phyloP scores from a whole-genome alignment of 2,329 filamentous ascomycete genomes.

The Colletotrichum melonis region DNA sequence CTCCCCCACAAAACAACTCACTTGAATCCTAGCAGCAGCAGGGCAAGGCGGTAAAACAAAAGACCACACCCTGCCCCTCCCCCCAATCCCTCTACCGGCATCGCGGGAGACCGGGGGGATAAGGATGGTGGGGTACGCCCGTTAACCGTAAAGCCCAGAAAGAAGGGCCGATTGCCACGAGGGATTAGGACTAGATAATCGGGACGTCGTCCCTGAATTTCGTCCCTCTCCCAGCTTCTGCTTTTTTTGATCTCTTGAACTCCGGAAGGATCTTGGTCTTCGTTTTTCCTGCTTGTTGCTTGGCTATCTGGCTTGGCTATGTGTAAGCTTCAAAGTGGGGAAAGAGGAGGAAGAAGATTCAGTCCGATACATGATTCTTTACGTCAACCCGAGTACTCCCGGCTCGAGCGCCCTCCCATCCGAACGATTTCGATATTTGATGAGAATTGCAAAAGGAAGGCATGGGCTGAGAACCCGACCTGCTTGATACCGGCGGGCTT shows the following conservation, averaged over 20 bases:
- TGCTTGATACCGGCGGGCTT: background rate
- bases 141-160: constrained; percentile 31
- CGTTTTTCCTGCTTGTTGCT: background rate
- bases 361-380: background rate
- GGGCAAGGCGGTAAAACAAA: background rate
- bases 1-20: background rate
- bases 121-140: background rate
- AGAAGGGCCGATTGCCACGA: constrained; percentile 35
- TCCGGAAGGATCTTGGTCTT: background rate
- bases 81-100: constrained; percentile 20
- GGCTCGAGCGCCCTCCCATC: background rate
- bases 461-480: background rate
- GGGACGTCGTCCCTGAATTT: constrained; percentile 25
- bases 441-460: background rate
- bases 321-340: too few relatives aligned
- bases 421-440: background rate
- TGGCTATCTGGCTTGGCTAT: background rate
- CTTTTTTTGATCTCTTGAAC: background rate
- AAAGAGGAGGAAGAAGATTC: too few relatives aligned
- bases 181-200: constrained; percentile 30
- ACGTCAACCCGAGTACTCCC: background rate
- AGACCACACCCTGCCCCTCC: background rate
- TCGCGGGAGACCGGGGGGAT: constrained; percentile 6
- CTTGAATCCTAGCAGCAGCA: background rate
- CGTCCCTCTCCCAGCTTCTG: background rate